Conservation (phyloP, 2,329 filamentous ascomycete genomes). For the Trichoderma atroviride region DNA sequence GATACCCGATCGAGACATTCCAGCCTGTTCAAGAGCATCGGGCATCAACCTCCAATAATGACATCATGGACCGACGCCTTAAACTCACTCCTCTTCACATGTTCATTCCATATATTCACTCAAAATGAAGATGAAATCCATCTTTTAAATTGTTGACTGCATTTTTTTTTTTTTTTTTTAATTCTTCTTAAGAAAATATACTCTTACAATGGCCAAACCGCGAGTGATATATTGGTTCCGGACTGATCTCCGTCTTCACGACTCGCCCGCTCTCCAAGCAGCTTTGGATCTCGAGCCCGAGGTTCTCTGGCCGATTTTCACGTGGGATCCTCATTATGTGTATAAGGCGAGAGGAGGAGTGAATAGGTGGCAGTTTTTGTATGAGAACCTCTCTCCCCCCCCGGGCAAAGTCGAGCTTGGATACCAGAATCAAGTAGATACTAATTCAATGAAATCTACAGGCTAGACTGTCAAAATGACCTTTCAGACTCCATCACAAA, state of each 20-base stretch:
- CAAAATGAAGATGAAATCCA: not conserved
- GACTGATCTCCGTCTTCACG: conserved; percentile 76
- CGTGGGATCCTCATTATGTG: conserved; percentile 81
- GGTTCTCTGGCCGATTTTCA: conserved; percentile 74
- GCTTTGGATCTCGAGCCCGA: conserved; percentile 70
- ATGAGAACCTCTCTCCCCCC: conserved; percentile 29
- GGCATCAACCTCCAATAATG: conserved; percentile 1
- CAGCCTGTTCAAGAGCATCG: conserved; percentile 1
- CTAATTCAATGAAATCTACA: conserved; percentile 33
- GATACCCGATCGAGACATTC: conserved; percentile 12
- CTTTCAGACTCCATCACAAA: conserved; percentile 67
- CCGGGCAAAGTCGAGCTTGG: not conserved
- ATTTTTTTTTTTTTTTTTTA: not conserved
- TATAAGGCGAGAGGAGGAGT: conserved; percentile 69
- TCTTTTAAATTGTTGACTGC: too few species aligned
- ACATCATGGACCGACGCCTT: conserved; percentile 24
- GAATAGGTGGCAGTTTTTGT: conserved; percentile 76
- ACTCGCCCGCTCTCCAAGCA: conserved; percentile 72
- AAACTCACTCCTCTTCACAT: not conserved
- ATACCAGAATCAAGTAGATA: not conserved
- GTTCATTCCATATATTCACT: not conserved
- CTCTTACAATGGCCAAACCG: conserved; percentile 36
- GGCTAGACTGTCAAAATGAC: conserved; percentile 73
- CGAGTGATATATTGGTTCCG: conserved; percentile 76
- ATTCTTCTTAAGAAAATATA: too few species aligned